Percentiles rank a stretch among this genome's conserved stretches.
These are phyloP conservation scores for Paracoccidioides lutzii DNA, from an alignment of 2,329 filamentous ascomycete genomes.

Conservation along the genomic window DNA sequence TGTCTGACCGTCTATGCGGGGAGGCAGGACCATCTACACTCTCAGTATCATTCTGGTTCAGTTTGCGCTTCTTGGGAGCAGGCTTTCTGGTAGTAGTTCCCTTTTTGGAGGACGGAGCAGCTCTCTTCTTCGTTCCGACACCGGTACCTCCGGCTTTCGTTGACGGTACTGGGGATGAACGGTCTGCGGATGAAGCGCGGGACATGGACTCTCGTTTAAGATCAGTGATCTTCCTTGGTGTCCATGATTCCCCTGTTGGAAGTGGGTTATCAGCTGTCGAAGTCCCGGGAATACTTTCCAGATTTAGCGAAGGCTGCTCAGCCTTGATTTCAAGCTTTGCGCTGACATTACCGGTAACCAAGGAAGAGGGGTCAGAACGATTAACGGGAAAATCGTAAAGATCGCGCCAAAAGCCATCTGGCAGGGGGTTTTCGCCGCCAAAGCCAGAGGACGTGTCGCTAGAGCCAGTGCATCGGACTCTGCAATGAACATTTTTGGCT, in stretches of 20 bases:
- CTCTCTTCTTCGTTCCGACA: constrained; percentile 18
- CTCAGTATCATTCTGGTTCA: constrained; percentile 24
- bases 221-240: constrained; percentile 27
- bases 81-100: constrained; percentile 26
- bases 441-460: constrained; percentile 5
- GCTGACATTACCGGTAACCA: constrained; percentile 9
- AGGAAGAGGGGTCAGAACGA: constrained; percentile 4
- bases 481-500: constrained; percentile 22
- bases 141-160: constrained; percentile 15
- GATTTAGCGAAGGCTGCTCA: constrained; percentile 18
- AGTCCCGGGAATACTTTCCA: constrained; percentile 20
- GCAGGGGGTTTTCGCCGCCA: constrained; percentile 8
- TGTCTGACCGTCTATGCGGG: constrained; percentile 24
- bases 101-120: constrained; percentile 20
- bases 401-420: constrained; percentile 22
- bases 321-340: constrained; percentile 22
- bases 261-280: constrained; percentile 15
- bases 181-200: constrained; percentile 27
- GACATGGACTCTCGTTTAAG: constrained; percentile 27
- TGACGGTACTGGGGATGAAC: constrained; percentile 27
- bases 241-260: constrained; percentile 21
- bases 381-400: constrained; percentile 22
- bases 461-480: constrained; percentile 17
- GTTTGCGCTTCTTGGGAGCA: constrained; percentile 30
- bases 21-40: constrained; percentile 20